Conservation (phyloP, 768 basidiomycete species). For the Panellus pusillus region DNA sequence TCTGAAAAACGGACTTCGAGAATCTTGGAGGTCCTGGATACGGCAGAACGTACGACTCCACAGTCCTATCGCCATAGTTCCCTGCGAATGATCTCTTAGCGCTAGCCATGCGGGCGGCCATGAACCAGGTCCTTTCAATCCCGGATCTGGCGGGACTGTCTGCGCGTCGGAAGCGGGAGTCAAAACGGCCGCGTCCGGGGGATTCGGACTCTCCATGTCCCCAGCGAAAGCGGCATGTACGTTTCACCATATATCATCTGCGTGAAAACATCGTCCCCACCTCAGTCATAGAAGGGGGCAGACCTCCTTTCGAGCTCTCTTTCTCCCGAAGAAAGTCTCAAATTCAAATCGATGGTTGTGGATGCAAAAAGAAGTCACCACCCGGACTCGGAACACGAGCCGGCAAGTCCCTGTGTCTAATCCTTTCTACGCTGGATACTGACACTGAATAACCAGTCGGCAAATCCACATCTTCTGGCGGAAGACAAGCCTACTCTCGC, state of each 20-base stretch:
- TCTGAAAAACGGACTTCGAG: slow-evolving; percentile 31
- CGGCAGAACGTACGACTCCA: slow-evolving; percentile 39
- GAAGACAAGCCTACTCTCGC: neutral
- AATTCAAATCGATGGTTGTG: slow-evolving; percentile 4
- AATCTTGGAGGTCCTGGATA: slow-evolving; percentile 43
- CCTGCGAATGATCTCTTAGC: slow-evolving; percentile 26
- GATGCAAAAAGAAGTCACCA: neutral
- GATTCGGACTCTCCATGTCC: neutral
- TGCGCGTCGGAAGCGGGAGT: neutral
- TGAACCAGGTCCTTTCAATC: slow-evolving; percentile 43
- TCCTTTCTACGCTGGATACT: neutral
- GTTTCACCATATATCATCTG: neutral
- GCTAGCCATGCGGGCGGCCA: slow-evolving; percentile 33
- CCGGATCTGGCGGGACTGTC: slow-evolving; percentile 46
- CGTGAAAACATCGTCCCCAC: neutral
- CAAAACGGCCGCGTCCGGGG: slow-evolving; percentile 2
- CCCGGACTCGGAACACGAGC: neutral
- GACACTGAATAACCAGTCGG: too few relatives aligned
- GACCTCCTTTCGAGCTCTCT: neutral
- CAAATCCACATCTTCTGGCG: too few relatives aligned
- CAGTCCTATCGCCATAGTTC: slow-evolving; percentile 3
- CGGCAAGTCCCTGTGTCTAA: neutral
- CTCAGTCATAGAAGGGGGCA: neutral
- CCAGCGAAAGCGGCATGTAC: slow-evolving; percentile 6
- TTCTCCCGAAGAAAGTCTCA: neutral